phyloP scores from a whole-genome alignment of 192 early-diverging fungal species.

The Coemansia sp. region DNA sequence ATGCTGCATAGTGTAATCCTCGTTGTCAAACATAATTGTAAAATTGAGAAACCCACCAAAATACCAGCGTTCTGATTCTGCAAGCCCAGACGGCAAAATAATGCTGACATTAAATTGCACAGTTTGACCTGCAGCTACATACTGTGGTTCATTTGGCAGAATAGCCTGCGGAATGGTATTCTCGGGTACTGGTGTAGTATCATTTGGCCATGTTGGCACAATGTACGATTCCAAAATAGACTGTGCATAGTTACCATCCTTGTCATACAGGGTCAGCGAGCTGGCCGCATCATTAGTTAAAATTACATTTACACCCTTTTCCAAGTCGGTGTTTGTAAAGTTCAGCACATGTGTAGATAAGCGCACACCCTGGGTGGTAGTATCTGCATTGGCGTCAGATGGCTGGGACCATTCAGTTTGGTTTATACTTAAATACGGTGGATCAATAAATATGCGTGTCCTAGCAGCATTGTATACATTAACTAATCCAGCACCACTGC shows the following conservation, averaged over 20 bases:
- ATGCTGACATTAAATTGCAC: constrained; percentile 1
- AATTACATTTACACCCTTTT: constrained; percentile 3
- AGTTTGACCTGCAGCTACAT: not conserved
- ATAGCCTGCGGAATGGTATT: constrained; percentile 5
- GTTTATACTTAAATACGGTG: constrained; percentile 59
- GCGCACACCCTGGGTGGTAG: not conserved
- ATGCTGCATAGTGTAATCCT: not conserved
- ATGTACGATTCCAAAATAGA: not conserved
- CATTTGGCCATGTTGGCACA: constrained; percentile 5
- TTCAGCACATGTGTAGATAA: not conserved
- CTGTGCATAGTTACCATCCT: constrained; percentile 3
- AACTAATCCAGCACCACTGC: constrained; percentile 71
- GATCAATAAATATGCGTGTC: constrained; percentile 55
- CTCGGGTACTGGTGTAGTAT: not conserved
- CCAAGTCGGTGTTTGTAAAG: constrained; percentile 3
- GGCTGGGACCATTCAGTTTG: constrained; percentile 10
- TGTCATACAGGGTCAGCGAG: constrained; percentile 2
- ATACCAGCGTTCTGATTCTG: not conserved
- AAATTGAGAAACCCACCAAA: constrained; percentile 9
- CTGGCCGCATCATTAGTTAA: not conserved
- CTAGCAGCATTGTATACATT: constrained; percentile 63
- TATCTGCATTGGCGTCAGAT: not conserved
- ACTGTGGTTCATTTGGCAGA: not conserved
- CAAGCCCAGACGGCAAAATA: constrained; percentile 1
- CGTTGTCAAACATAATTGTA: not conserved